A percentile compares a stretch with the other conserved stretches of the same genome.
phyloP scores from a whole-genome alignment of 208 protist genomes.

The Leptomonas seymouri region DNA sequence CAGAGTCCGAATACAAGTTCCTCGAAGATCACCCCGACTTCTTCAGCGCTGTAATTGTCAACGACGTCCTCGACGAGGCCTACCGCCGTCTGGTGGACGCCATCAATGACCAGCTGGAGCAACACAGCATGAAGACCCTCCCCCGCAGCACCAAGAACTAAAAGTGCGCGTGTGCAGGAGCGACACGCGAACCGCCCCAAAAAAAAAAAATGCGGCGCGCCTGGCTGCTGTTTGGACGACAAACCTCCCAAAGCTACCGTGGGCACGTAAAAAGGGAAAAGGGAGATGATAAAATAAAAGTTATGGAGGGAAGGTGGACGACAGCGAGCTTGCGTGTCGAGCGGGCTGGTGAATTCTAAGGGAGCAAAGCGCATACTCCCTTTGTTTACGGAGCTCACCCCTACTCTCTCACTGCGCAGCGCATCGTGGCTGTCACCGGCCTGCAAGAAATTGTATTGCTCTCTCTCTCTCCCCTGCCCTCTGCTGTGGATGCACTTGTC shows the following conservation, averaged over 20 bases:
- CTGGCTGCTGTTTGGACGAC: constrained; percentile 18
- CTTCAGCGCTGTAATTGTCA: constrained; percentile 73
- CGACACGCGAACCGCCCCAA: not conserved
- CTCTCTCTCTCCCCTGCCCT: not conserved
- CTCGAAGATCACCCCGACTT: constrained; percentile 67
- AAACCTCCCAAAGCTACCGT: not conserved
- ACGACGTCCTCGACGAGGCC: constrained; percentile 73
- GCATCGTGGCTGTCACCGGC: not conserved
- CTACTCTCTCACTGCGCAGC: not conserved
- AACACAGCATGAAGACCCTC: constrained; percentile 59
- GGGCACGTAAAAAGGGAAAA: not conserved
- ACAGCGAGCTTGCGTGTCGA: too few species aligned
- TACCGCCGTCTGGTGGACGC: constrained; percentile 59
- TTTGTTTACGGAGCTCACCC: not conserved
- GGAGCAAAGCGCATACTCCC: not conserved
- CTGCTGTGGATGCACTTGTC: not conserved
- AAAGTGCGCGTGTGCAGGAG: not conserved
- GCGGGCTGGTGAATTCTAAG: too few species aligned
- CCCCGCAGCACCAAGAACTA: constrained; percentile 6
- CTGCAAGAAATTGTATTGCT: not conserved
- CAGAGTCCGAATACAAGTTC: constrained; percentile 77
- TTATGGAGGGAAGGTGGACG: too few species aligned
- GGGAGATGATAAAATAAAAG: not conserved
- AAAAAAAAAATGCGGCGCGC: constrained; percentile 14
- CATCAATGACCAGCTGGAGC: constrained; percentile 57